Percentiles rank a stretch among this genome's conserved stretches.
Evolutionary conservation across 108 stramenopile species (phyloP).

Genomic region (Fragilariopsis cylindrus): DNA sequence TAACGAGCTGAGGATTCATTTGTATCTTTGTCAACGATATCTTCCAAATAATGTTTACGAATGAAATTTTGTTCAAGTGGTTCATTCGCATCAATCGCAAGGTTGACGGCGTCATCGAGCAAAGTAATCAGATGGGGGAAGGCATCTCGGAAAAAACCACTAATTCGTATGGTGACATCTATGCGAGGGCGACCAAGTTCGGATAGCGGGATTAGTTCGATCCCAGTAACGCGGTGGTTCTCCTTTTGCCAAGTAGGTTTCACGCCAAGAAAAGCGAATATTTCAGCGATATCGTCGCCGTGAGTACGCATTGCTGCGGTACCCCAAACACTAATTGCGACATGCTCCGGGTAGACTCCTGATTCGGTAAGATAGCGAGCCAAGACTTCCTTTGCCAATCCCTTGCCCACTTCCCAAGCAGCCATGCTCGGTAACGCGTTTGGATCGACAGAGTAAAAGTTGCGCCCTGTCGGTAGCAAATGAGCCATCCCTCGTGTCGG

Average conservation of each 20-base stretch:
- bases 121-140: conserved; percentile 11
- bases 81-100: conserved; percentile 9
- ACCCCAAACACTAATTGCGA: conserved; percentile 14
- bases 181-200: conserved; percentile 8
- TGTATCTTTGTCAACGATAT: neutral
- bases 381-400: conserved; percentile 1
- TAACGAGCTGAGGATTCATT: neutral
- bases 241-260: conserved; percentile 13
- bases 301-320: conserved; percentile 10
- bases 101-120: conserved; percentile 8
- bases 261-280: conserved; percentile 8
- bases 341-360: conserved; percentile 9
- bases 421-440: conserved; percentile 7
- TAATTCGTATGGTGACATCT: conserved; percentile 12
- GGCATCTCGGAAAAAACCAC: conserved; percentile 16
- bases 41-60: conserved; percentile 12
- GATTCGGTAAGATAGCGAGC: conserved; percentile 6
- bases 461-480: conserved; percentile 11
- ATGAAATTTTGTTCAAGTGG: conserved; percentile 9
- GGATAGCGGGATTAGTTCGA: conserved; percentile 8
- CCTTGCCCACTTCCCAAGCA: conserved; percentile 13
- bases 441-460: conserved; percentile 10
- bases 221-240: conserved; percentile 10
- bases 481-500: conserved; percentile 16
- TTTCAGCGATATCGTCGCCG: conserved; percentile 10